phyloP scores from a whole-genome alignment of 164 flowering plant species.

The Umbellularia californica region DNA sequence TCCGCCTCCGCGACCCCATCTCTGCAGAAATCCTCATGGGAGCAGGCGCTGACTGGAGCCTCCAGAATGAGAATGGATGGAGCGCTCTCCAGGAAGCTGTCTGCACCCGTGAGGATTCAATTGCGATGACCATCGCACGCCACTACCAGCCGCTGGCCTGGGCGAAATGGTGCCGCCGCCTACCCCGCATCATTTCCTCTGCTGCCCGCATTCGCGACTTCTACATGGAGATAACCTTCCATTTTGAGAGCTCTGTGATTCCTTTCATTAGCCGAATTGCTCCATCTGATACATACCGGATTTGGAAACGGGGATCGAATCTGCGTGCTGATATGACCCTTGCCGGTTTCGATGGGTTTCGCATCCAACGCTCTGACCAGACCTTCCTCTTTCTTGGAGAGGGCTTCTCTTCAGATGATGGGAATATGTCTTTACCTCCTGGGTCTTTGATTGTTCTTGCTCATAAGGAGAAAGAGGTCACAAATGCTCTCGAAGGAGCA shows the following conservation, averaged over 20 bases:
- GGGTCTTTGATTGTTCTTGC: slow-evolving; percentile 93
- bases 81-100: slow-evolving; percentile 98
- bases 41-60: slow-evolving; percentile 98
- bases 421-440: slow-evolving; percentile 54
- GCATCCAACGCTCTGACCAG: slow-evolving; percentile 94
- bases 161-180: slow-evolving; percentile 99
- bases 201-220: slow-evolving; percentile 82
- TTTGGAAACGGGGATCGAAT: slow-evolving; percentile 97
- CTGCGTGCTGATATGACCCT: slow-evolving; percentile 99
- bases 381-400: slow-evolving; percentile 94
- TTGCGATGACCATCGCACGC: slow-evolving; percentile 92
- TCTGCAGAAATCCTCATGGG: slow-evolving; percentile 91
- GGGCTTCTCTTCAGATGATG: slow-evolving; percentile 65
- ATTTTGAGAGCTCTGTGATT: slow-evolving; percentile 96
- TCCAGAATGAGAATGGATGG: slow-evolving; percentile 97
- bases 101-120: slow-evolving; percentile 83
- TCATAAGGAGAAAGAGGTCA: slow-evolving; percentile 93
- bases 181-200: slow-evolving; percentile 86
- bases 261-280: slow-evolving; percentile 97
- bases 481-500: slow-evolving; percentile 96
- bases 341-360: slow-evolving; percentile 97
- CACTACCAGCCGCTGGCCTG: slow-evolving; percentile 98
- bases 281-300: slow-evolving; percentile 94
- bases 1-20: slow-evolving; percentile 63
- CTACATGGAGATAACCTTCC: slow-evolving; percentile 97